A percentile compares a stretch with the other conserved stretches of the same genome.
These are phyloP conservation scores for Plasmodium cynomolgi DNA, from an alignment of 169 alveolate species.

Conservation along the genomic window DNA sequence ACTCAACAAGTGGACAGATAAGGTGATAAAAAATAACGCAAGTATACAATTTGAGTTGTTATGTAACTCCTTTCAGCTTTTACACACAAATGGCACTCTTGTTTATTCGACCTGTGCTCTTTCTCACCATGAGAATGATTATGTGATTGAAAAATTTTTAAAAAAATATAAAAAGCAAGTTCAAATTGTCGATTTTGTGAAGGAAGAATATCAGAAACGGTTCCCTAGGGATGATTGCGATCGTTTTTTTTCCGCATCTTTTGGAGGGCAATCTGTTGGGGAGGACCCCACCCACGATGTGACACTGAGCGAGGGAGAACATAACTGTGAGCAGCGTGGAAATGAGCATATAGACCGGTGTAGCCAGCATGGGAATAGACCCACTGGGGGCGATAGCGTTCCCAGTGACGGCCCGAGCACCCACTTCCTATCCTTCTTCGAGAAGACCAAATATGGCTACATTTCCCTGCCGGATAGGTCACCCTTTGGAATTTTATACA, in stretches of 20 bases:
- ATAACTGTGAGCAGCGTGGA: not conserved
- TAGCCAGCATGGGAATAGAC: not conserved
- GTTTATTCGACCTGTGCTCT: slow-evolving; percentile 86
- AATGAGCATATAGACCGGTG: not conserved
- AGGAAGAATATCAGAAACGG: slow-evolving; percentile 8
- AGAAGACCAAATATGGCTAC: slow-evolving; percentile 81
- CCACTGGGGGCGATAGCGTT: no score
- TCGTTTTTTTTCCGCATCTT: not conserved
- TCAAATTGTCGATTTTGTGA: slow-evolving; percentile 20
- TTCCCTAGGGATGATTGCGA: not conserved
- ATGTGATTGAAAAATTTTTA: slow-evolving; percentile 35
- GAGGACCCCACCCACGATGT: not conserved
- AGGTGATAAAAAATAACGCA: slow-evolving; percentile 80
- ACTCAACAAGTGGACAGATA: slow-evolving; percentile 77
- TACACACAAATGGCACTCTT: slow-evolving; percentile 80
- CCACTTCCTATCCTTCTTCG: slow-evolving; percentile 51
- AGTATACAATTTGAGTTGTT: slow-evolving; percentile 78
- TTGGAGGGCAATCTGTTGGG: not conserved
- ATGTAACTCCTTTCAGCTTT: slow-evolving; percentile 73
- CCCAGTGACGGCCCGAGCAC: slow-evolving; percentile 13
- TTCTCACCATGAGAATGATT: slow-evolving; percentile 83
- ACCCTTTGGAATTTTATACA: slow-evolving; percentile 79
- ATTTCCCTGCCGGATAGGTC: slow-evolving; percentile 82
- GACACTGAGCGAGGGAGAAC: not conserved
- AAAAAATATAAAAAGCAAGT: slow-evolving; percentile 16